These are phyloP conservation scores for California macrophylla DNA, from an alignment of 441 rosid genomes.

Conservation along the genomic window DNA sequence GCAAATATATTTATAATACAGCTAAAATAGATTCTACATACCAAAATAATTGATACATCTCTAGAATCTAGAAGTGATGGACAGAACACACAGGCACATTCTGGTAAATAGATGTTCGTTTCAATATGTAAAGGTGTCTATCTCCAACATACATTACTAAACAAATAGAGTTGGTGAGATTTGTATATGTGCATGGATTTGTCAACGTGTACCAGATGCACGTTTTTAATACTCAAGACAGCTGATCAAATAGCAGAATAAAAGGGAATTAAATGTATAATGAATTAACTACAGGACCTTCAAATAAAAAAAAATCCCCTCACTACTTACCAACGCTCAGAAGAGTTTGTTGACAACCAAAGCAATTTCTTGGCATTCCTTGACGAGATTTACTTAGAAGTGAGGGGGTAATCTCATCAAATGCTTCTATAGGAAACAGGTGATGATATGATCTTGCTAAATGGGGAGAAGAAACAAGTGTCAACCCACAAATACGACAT, in stretches of 20 bases:
- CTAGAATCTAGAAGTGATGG: background rate
- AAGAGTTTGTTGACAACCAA: constrained; percentile 73
- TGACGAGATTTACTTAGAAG: constrained; percentile 27
- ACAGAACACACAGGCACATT: background rate
- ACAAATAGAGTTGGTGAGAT: background rate
- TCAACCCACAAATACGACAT: constrained; percentile 74
- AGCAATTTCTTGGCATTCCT: constrained; percentile 39
- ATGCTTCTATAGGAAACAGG: constrained; percentile 76
- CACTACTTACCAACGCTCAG: constrained; percentile 41
- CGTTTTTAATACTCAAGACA: background rate
- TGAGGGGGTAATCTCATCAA: constrained; percentile 49
- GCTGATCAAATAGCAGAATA: background rate
- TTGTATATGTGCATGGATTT: background rate
- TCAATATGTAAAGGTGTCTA: background rate
- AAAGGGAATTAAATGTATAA: background rate
- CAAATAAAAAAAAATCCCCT: no score
- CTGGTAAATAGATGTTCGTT: background rate
- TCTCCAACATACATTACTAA: background rate
- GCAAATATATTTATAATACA: background rate
- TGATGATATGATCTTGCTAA: constrained; percentile 93
- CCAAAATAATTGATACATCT: background rate
- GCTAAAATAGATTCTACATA: background rate
- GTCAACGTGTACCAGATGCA: background rate
- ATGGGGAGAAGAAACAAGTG: constrained; percentile 92
- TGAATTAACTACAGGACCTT: background rate